A percentile compares a stretch with the other conserved stretches of the same genome.
Conservation (phyloP, 306 rosid genomes). For the Begonia peltatifolia region DNA sequence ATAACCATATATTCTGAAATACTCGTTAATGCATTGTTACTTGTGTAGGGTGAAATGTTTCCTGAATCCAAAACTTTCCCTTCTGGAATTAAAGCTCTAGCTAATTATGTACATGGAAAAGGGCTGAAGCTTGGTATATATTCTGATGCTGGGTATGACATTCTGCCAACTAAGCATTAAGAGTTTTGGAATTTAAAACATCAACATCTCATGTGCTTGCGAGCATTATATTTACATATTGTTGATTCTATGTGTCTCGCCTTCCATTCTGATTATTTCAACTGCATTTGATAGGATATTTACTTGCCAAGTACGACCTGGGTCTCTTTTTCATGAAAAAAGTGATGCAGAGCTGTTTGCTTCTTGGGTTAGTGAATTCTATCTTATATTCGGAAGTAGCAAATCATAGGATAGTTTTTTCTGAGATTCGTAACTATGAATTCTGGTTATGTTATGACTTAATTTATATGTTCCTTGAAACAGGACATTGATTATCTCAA, state of each 20-base stretch:
- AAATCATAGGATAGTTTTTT: background rate
- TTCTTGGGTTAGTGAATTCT: conserved; percentile 69
- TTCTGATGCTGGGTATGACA: conserved; percentile 92
- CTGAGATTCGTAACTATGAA: background rate
- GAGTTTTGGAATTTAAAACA: conserved; percentile 8
- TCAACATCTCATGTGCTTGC: no score
- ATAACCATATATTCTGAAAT: conserved; percentile 4
- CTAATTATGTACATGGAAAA: conserved; percentile 72
- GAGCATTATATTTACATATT: background rate
- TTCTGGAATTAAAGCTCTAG: conserved; percentile 82
- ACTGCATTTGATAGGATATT: conserved; percentile 37
- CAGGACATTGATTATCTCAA: conserved; percentile 90
- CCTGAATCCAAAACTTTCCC: conserved; percentile 65
- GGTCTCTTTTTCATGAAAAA: conserved; percentile 68
- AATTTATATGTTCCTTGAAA: background rate
- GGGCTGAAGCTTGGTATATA: conserved; percentile 93
- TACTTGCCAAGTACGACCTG: conserved; percentile 96
- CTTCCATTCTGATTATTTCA: conserved; percentile 12
- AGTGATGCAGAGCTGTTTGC: conserved; percentile 74
- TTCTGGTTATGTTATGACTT: background rate
- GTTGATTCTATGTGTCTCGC: background rate
- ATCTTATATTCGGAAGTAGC: no score
- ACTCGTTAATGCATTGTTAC: conserved; percentile 18
- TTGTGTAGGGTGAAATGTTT: conserved; percentile 55
- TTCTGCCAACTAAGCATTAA: conserved; percentile 12